phyloP scores from a whole-genome alignment of 306 rosid genomes.

The Vicia faba region DNA sequence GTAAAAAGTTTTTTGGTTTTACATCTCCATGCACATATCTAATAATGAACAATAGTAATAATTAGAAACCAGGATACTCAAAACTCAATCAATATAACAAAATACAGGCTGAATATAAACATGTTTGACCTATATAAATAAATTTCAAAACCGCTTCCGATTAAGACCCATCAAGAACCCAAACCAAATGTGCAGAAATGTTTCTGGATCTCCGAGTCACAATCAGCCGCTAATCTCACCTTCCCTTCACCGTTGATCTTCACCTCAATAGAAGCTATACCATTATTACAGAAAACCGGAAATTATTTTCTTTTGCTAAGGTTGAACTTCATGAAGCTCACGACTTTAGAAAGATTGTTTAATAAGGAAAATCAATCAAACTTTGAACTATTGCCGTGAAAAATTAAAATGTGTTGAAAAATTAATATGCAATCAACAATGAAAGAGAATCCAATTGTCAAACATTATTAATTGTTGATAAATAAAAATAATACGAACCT shows the following conservation, averaged over 20 bases:
- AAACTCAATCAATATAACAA: not conserved
- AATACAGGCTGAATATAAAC: not conserved
- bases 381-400: no score
- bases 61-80: conserved; percentile 14
- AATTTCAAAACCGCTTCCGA: no score
- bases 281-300: no score
- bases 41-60: conserved; percentile 30
- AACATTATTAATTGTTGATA: no score
- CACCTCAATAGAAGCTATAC: no score
- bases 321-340: no score
- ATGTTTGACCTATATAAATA: not conserved
- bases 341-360: no score
- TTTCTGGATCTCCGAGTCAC: conserved; percentile 83
- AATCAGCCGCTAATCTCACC: conserved; percentile 71
- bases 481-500: conserved; percentile 1
- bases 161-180: conserved; percentile 76
- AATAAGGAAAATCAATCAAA: no score
- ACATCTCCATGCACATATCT: conserved; percentile 99
- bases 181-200: conserved; percentile 78
- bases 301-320: no score
- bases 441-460: no score
- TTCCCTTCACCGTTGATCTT: conserved; percentile 59
- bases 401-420: no score
- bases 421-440: no score
- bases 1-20: conserved; percentile 91